phyloP scores from a whole-genome alignment of 148 eudicot genomes.

The Cornus controversa region DNA sequence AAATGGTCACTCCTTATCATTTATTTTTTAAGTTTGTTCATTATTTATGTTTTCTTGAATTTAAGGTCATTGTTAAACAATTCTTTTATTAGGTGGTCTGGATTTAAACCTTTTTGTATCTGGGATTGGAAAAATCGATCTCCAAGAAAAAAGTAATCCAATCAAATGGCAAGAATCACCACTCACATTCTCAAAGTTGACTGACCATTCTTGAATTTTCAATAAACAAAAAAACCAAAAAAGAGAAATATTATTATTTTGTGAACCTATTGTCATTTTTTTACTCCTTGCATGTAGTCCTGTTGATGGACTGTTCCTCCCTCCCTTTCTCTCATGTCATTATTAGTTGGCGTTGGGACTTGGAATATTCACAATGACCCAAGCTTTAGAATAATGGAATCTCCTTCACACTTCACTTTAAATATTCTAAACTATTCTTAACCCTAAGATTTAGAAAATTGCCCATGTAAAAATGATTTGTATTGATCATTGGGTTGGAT shows the following conservation, averaged over 20 bases:
- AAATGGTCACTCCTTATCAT: no score
- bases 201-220: neutral
- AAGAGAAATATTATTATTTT: no score
- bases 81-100: neutral
- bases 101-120: neutral
- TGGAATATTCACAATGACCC: constrained; percentile 36
- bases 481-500: constrained; percentile 24
- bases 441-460: neutral
- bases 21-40: no score
- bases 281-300: neutral
- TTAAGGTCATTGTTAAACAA: no score
- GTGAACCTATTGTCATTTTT: neutral
- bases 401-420: constrained; percentile 13
- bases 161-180: neutral
- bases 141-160: neutral
- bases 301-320: constrained; percentile 24
- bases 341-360: constrained; percentile 53
- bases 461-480: constrained; percentile 13
- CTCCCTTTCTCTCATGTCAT: constrained; percentile 39
- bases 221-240: neutral
- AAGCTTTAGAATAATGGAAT: constrained; percentile 37
- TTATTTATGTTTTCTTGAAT: no score
- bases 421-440: constrained; percentile 8
- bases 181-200: constrained; percentile 4
- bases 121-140: neutral